phyloP scores from a whole-genome alignment of 768 basidiomycete species.

The Lactifluus rugatus region DNA sequence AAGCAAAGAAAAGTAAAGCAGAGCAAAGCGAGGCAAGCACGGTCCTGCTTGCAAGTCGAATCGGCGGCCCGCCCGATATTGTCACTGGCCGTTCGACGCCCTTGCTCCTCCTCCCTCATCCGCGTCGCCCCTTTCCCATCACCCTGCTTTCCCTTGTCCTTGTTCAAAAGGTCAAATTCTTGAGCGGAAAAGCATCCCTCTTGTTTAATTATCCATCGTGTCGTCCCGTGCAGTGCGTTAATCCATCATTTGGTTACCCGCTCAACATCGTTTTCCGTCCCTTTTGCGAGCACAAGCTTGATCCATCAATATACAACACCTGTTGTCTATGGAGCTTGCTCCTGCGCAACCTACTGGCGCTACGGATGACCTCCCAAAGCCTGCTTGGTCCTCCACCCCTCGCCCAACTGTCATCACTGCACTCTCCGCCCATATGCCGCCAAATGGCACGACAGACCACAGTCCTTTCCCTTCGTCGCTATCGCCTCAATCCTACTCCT shows the following conservation, averaged over 20 bases:
- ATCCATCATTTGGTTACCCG: not conserved
- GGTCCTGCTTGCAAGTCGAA: not conserved
- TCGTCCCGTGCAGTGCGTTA: not conserved
- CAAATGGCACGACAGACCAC: conserved; percentile 8
- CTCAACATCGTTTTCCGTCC: not conserved
- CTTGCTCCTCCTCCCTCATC: conserved; percentile 24
- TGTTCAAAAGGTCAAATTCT: not conserved
- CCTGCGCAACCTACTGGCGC: not conserved
- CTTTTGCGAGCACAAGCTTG: not conserved
- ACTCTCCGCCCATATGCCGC: not conserved
- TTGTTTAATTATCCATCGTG: not conserved
- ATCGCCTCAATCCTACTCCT: conserved; percentile 22
- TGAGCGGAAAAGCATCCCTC: not conserved
- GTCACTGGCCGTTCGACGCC: conserved; percentile 21
- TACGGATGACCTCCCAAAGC: conserved; percentile 11
- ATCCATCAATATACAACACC: not conserved
- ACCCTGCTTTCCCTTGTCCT: not conserved
- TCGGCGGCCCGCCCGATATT: not conserved
- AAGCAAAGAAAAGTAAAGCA: not conserved
- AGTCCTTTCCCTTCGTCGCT: conserved; percentile 8
- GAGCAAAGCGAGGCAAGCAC: not conserved
- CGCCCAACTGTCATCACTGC: conserved; percentile 19
- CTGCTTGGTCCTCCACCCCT: conserved; percentile 29
- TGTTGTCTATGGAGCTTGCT: conserved; percentile 17
- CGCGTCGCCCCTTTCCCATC: conserved; percentile 21